Base-by-base conservation (phyloP, 768 basidiomycete species). In the Russula lepida region DNA sequence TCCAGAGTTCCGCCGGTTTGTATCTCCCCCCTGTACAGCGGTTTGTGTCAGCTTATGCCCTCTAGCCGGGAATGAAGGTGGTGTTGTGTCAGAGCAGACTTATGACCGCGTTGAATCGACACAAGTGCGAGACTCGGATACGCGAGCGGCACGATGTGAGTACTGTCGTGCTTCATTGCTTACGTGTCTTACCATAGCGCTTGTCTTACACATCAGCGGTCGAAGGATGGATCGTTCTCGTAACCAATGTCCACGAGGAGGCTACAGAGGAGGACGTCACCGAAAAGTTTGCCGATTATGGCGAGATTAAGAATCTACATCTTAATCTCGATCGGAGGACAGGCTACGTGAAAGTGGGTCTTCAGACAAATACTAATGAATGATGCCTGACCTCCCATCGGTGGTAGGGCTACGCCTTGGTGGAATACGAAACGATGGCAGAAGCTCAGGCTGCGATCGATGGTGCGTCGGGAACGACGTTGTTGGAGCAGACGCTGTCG, bases 141-240 rank as follows among this genome's bases (percentile, higher is more conserved):
- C 86, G 23, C 82, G 86, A 64, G 92, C 92, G 21, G 89, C 92
- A 35, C 84, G 92, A 66, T 94, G 92, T 92, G 71, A 68, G 91
- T 81, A 50, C 67, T 54, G 60, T 62, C 43, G n/a, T 37, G 5
- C 7, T 52, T 35, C 48, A 28, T 37, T 43, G 56, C 59, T 51
- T 6, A 25, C 66, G 66, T 58, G 54, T 60, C 30, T 62, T 58
- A 62, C 52, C 51, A 54, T 55, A 43, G 66, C 28, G 11, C 41
- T 51, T 1, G 0, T 47, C 47, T 60, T 61, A 30, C 56, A 59
- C 60, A 49, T 59, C 46, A 99, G 95, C 95, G 54, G 93, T 99
- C 12, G 95, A 99, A 73, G 95, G 95, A 51, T 99, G 95, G 95
- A 98, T 99, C 58, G 91, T 99, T 48, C 80, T 98, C 56, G 92